Conservation (phyloP, 345 rosid species). For the Brassica incana region DNA sequence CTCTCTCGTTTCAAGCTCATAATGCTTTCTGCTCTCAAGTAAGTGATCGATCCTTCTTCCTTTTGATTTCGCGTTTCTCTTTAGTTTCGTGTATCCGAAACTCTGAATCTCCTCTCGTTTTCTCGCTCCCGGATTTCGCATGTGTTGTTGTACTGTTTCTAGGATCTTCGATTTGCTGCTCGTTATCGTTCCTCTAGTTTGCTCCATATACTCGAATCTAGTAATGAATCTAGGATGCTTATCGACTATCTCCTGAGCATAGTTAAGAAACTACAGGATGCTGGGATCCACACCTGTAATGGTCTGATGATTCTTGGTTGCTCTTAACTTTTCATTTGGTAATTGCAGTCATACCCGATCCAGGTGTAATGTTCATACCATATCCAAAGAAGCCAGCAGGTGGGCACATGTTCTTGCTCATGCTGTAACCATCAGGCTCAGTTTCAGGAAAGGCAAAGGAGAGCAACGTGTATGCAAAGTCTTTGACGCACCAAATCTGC, state of each 20-base stretch:
- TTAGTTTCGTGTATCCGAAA: neutral
- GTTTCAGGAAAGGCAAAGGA: constrained; percentile 95
- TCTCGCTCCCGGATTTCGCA: neutral
- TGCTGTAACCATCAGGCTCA: constrained; percentile 80
- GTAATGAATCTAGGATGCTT: neutral
- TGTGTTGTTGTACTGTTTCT: neutral
- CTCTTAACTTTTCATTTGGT: neutral
- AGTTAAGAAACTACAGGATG: constrained; percentile 88
- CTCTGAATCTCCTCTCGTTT: constrained; percentile 5
- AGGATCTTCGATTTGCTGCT: neutral
- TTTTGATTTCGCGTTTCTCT: neutral
- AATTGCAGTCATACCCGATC: constrained; percentile 74
- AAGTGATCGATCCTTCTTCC: constrained; percentile 29
- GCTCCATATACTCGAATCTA: neutral
- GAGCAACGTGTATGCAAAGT: constrained; percentile 86
- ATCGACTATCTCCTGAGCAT: neutral
- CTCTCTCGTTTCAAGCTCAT: constrained; percentile 11
- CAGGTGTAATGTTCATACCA: constrained; percentile 86
- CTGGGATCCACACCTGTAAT: constrained; percentile 94
- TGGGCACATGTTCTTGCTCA: constrained; percentile 92
- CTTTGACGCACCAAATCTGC: constrained; percentile 92
- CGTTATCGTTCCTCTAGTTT: neutral
- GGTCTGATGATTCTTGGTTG: constrained; percentile 68
- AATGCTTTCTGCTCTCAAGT: constrained; percentile 84
- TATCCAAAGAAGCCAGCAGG: constrained; percentile 93